Evolutionary conservation across 2,329 filamentous ascomycete genomes (phyloP), one percentile per base, ranked within the genome.

Genomic region (Aspergillus eucalypticola): DNA sequence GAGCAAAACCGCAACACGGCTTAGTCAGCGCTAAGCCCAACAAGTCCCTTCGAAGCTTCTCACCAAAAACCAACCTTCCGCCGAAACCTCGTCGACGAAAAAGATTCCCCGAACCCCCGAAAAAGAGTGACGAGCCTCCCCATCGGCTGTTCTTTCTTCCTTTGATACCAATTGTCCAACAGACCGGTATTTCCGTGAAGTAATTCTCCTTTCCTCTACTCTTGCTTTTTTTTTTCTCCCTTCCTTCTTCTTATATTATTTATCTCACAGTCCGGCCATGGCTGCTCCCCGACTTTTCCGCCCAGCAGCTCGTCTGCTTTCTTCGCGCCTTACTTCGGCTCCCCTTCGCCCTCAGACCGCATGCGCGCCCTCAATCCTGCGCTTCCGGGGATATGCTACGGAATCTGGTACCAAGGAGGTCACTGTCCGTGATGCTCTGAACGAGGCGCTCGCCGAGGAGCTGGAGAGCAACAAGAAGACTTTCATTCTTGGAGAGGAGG

Each of bases 361-460:
- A 63, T 76, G 80, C 66, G 74, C 78, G 62, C 80, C 82, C 58
- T 76, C 80, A 54, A 75, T 82, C 68, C 76, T 79, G 61, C 76
- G 73, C 74, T 77, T 72, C 62, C 74, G 86, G 71, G 78, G 78
- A 67, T 88, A 88, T 79, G 86, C 86, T 41, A 82, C 83, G 11
- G 78, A 79, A 59, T 77, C 78, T 63, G 89, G 89, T 66, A 81
- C 83, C 72, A 97, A 97, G 85, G 91, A 97, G 77, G 92, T 96
- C 82, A 96, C 95, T 48, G 95, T 99, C 73, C 88, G 95, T 82
- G 95, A 99, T 77, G 95, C 95, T 62, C 84, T 99, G 75, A 99
- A 99, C 79, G 94, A 99, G 84, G 95, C 95, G 62, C 88, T 99
- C 75, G 92, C 92, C 51, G 95, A 99, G 84, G 95, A 99, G 85